Evolutionary conservation across 2,329 filamentous ascomycete species (phyloP), one percentile per base, ranked within the genome.

Genomic region (Trichoderma gracile): DNA sequence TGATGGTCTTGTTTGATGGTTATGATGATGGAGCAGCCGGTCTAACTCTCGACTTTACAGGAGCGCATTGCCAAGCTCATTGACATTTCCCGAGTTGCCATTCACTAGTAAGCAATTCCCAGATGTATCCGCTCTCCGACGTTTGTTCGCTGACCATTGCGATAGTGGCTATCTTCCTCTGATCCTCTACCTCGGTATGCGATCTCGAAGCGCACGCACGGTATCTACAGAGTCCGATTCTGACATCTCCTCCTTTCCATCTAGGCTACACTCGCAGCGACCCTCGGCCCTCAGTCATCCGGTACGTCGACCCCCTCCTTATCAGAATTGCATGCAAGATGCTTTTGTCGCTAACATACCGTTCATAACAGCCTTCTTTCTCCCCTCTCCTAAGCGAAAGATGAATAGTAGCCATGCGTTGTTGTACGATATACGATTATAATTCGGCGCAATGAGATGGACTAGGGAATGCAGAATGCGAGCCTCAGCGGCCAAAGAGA

Each of bases 21-120:
- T 17, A 55, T 52, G 40, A 52, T 19, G 52, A 47, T 53, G 47
- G 47, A 42, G 19, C 49, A 43, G 53, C 63, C 65, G 19, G 66
- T 43, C 54, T 68, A 47, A 66, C 45, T 43, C 43, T 27, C 46
- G 7, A 21, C 52, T 43, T 57, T 59, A 70, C 73, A 97, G 94
- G 95, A 99, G 89, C 93, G 95, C 84, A 97, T 99, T 80, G 89
- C 91, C 75, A 94, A 93, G 84, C 86, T 98, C 81, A 95, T 99
- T 78, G 95, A 98, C 79, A 82, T 97, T 77, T 95, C 93, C 68
- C 88, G 93, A 74, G 89, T 97, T 73, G 93, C 91, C 66, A 90
- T 99, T 75, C 95, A 99, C 82, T 99, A 98, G 92, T 96, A 86
- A 70, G 90, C 4, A 9, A 38, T 15, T 76, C 30, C 58, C 9